Evolutionary conservation across 208 protist species (phyloP).

Genomic region (Phytomonas sp.): DNA sequence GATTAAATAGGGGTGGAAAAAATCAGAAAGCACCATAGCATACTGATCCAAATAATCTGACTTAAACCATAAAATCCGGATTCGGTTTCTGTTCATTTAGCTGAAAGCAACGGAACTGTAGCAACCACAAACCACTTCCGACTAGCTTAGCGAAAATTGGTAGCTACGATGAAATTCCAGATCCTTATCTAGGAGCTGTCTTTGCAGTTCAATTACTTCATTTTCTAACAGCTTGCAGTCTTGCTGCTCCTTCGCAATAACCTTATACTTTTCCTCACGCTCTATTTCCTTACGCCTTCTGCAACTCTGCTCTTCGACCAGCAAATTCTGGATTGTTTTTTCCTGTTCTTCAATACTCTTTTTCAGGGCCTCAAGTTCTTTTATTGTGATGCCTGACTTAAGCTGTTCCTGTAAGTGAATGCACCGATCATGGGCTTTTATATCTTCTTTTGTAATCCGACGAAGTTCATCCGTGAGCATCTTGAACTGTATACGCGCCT

Average conservation of each 20-base stretch:
- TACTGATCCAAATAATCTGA: not conserved
- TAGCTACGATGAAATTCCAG: constrained; percentile 48
- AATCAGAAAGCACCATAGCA: not conserved
- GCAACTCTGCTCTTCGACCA: constrained; percentile 16
- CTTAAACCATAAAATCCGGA: constrained; percentile 1
- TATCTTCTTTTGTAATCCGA: constrained; percentile 32
- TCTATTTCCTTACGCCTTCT: constrained; percentile 25
- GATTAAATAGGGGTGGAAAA: not conserved
- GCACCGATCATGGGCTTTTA: constrained; percentile 48
- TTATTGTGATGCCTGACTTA: constrained; percentile 43
- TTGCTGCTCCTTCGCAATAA: constrained; percentile 20
- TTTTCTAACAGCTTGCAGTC: constrained; percentile 41
- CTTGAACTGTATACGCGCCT: constrained; percentile 35
- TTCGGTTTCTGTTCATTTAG: not conserved
- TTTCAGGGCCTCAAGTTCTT: constrained; percentile 30
- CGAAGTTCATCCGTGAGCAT: constrained; percentile 42
- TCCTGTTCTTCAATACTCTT: constrained; percentile 26
- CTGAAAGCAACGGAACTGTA: not conserved
- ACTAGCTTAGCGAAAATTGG: not conserved
- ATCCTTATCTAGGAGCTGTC: constrained; percentile 34
- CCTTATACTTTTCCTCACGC: constrained; percentile 28
- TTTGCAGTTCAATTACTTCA: constrained; percentile 36
- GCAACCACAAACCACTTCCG: not conserved
- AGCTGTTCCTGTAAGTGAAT: constrained; percentile 43
- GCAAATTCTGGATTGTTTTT: constrained; percentile 10